These are phyloP conservation scores for Claviceps maximensis DNA, from an alignment of 2,329 filamentous ascomycete species.

Conservation along the genomic window DNA sequence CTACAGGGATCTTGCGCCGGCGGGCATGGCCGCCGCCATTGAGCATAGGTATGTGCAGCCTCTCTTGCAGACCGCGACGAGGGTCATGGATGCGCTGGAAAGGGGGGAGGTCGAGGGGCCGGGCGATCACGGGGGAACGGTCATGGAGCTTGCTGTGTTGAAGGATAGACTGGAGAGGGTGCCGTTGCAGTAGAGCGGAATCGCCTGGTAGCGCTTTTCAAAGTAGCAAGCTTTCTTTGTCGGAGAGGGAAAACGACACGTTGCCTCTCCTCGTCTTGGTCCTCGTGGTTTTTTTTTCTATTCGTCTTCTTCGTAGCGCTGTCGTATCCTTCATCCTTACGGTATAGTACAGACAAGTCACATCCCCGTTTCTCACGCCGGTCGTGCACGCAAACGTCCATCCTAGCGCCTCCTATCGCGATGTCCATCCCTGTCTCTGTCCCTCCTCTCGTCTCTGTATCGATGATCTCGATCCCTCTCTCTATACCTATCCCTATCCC, in stretches of 20 bases:
- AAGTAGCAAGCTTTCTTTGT: too few relatives aligned
- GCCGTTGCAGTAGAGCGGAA: conserved; percentile 25
- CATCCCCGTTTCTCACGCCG: too few relatives aligned
- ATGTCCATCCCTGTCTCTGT: conserved; percentile 6
- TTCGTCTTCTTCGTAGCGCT: too few relatives aligned
- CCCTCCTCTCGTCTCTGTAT: conserved; percentile 1
- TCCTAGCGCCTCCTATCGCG: conserved; percentile 8
- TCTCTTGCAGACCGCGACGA: conserved; percentile 30
- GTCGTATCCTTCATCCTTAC: neutral
- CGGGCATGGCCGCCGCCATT: conserved; percentile 42
- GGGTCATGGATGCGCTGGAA: conserved; percentile 18
- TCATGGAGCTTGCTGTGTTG: conserved; percentile 29
- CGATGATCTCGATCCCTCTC: conserved; percentile 9
- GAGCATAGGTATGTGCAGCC: conserved; percentile 46
- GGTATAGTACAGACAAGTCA: neutral
- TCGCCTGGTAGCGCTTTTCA: too few relatives aligned
- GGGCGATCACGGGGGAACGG: conserved; percentile 15
- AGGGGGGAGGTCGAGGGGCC: conserved; percentile 20
- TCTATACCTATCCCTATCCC: too few relatives aligned
- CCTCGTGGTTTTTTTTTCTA: neutral
- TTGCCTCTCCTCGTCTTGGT: too few relatives aligned
- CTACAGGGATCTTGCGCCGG: conserved; percentile 36
- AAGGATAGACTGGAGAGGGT: conserved; percentile 28
- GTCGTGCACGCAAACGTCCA: neutral
- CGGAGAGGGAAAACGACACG: too few relatives aligned